phyloP scores from a whole-genome alignment of 331 rosid species.

The Ulmus americana region DNA sequence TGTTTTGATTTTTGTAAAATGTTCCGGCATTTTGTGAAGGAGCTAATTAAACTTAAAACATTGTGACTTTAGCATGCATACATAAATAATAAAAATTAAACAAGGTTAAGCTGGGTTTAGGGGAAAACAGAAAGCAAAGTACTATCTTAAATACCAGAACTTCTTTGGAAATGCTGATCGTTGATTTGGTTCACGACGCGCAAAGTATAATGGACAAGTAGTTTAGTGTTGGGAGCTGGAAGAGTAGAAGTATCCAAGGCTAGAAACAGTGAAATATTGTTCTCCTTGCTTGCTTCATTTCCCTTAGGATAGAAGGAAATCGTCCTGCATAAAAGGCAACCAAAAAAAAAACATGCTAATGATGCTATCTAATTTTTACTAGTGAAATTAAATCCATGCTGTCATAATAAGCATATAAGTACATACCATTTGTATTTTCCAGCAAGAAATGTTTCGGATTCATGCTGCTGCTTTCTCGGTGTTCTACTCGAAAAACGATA shows the following conservation, averaged over 20 bases:
- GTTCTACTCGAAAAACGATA: background rate
- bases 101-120: no score
- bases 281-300: background rate
- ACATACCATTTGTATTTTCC: slow-evolving; percentile 8
- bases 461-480: background rate
- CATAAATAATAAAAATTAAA: no score
- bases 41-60: no score
- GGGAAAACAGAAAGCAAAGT: no score
- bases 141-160: no score
- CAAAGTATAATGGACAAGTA: background rate
- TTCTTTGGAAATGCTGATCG: background rate
- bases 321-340: slow-evolving; percentile 2
- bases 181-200: background rate
- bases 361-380: no score
- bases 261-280: background rate
- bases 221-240: background rate
- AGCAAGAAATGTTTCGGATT: background rate
- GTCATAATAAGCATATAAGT: background rate
- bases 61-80: no score
- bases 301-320: background rate
- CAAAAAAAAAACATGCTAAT: background rate
- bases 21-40: no score
- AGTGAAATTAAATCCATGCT: no score
- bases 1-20: no score
- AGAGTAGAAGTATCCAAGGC: background rate